A percentile compares a stretch with the other conserved stretches of the same genome.
Evolutionary conservation across 257 asterid species (phyloP).

Genomic region (Nicotiana sylvestris): DNA sequence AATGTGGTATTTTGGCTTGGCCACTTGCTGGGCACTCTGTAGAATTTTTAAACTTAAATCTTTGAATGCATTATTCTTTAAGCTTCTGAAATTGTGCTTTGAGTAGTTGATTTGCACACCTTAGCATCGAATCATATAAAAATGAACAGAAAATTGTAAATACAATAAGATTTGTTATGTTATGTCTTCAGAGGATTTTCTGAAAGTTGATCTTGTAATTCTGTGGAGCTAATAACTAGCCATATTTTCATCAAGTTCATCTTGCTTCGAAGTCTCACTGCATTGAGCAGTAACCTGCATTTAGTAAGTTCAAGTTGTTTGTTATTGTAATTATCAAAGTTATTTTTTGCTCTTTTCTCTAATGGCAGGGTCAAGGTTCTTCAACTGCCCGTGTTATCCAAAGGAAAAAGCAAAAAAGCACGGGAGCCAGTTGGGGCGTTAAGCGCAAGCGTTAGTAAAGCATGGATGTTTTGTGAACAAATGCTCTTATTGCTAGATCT

Average conservation of each 20-base stretch:
- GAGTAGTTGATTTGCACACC: too few relatives aligned
- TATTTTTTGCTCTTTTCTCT: neutral
- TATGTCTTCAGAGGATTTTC: too few relatives aligned
- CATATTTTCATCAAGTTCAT: conserved; percentile 9
- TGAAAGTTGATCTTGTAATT: neutral
- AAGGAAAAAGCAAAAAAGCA: conserved; percentile 2
- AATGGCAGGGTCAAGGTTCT: conserved; percentile 5
- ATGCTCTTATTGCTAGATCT: neutral
- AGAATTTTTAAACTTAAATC: too few relatives aligned
- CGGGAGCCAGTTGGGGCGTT: neutral
- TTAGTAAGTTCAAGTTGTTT: neutral
- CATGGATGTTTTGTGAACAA: neutral
- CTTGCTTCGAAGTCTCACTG: neutral
- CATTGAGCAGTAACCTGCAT: neutral
- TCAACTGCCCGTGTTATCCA: neutral
- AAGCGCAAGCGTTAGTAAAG: neutral
- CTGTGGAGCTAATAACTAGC: neutral
- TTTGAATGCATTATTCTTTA: too few relatives aligned
- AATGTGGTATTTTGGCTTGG: too few relatives aligned
- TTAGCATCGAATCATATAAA: too few relatives aligned
- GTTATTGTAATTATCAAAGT: neutral
- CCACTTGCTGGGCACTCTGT: too few relatives aligned
- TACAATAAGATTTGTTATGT: too few relatives aligned
- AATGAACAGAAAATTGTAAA: too few relatives aligned
- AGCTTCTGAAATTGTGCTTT: too few relatives aligned